phyloP scores from a whole-genome alignment of 1,284 basidiomycete species.

The Stereum hirsutum region DNA sequence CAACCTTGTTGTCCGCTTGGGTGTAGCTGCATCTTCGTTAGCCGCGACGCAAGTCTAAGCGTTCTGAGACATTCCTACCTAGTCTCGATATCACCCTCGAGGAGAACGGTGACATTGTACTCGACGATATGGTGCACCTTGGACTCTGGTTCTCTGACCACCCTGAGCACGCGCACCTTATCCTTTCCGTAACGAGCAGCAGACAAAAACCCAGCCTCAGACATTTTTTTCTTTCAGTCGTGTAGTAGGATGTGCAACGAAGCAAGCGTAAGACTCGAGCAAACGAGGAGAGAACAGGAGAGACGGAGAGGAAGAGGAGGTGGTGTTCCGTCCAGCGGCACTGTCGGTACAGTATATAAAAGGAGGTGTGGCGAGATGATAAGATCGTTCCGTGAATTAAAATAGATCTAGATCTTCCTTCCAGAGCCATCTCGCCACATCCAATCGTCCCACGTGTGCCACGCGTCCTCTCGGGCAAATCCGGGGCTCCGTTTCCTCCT shows the following conservation, averaged over 20 bases:
- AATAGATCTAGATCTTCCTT: too few species aligned
- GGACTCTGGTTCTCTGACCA: slow-evolving; percentile 56
- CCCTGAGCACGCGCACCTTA: slow-evolving; percentile 75
- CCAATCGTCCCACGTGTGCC: too few species aligned
- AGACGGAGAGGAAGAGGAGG: neutral
- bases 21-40: slow-evolving; percentile 48
- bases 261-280: neutral
- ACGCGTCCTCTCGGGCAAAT: too few species aligned
- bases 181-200: slow-evolving; percentile 79
- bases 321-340: too few species aligned
- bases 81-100: slow-evolving; percentile 73
- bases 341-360: too few species aligned
- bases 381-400: too few species aligned
- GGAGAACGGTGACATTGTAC: slow-evolving; percentile 68
- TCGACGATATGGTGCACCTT: slow-evolving; percentile 68
- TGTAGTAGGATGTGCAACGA: neutral
- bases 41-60: neutral
- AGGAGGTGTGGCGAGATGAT: too few species aligned
- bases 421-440: too few species aligned
- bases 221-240: too few species aligned
- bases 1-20: slow-evolving; percentile 73
- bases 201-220: slow-evolving; percentile 21
- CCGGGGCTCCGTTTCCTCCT: neutral
- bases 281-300: too few species aligned
- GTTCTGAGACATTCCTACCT: slow-evolving; percentile 43